phyloP scores from a whole-genome alignment of 139 green algal genomes.

The Asterochloris sp. region DNA sequence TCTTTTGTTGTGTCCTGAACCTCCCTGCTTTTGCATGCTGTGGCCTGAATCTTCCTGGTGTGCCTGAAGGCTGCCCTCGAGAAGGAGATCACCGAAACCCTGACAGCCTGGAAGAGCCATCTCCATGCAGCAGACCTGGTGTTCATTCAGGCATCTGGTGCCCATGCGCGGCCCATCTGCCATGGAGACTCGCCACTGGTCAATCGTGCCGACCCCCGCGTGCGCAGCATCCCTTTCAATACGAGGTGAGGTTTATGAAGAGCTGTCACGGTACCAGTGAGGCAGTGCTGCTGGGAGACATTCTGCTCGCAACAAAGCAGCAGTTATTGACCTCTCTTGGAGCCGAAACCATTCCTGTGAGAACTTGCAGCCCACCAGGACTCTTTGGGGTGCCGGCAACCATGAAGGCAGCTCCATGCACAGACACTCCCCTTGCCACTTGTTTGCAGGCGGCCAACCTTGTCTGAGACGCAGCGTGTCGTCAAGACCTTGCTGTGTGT shows the following conservation, averaged over 20 bases:
- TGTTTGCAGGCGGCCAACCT: slow-evolving; percentile 63
- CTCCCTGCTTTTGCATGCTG: too few species aligned
- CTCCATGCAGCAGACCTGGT: slow-evolving; percentile 50
- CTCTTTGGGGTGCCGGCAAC: too few species aligned
- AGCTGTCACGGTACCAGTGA: too few species aligned
- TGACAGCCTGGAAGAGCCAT: slow-evolving; percentile 50
- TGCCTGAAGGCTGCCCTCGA: slow-evolving; percentile 44
- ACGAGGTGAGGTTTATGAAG: slow-evolving; percentile 4
- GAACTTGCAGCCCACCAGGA: too few species aligned
- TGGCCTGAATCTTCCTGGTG: not conserved
- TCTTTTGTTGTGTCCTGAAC: too few species aligned
- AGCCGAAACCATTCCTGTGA: too few species aligned
- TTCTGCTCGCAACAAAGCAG: too few species aligned
- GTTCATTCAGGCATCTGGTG: slow-evolving; percentile 63
- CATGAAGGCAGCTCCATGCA: too few species aligned
- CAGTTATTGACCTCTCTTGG: too few species aligned
- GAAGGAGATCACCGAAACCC: slow-evolving; percentile 54
- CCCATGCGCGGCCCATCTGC: slow-evolving; percentile 48
- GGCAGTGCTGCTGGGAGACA: too few species aligned
- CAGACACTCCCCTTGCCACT: not conserved
- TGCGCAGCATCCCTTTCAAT: slow-evolving; percentile 60
- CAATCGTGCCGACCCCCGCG: slow-evolving; percentile 41
- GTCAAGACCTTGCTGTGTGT: slow-evolving; percentile 53
- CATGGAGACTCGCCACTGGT: slow-evolving; percentile 34
- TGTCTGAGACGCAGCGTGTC: slow-evolving; percentile 77